These are phyloP conservation scores for Penicillium brevicompactum DNA, from an alignment of 2,329 filamentous ascomycete genomes.

Conservation along the genomic window DNA sequence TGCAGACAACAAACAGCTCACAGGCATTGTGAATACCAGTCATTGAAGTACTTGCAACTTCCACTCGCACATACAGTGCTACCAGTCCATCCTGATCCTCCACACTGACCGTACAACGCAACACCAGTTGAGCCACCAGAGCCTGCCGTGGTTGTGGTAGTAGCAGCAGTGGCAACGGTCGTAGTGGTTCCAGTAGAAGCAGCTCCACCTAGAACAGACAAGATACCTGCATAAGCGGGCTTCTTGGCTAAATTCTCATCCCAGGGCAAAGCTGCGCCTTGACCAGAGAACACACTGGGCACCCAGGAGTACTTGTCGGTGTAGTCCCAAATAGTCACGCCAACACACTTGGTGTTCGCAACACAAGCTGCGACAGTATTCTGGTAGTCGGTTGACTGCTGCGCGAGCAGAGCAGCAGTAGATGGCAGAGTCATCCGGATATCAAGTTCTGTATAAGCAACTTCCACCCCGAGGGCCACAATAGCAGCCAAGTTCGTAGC, in stretches of 20 bases:
- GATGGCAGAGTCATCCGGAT: constrained; percentile 47
- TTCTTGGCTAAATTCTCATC: constrained; percentile 51
- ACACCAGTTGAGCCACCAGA: constrained; percentile 9
- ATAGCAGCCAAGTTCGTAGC: constrained; percentile 42
- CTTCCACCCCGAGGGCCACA: constrained; percentile 43
- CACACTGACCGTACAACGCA: constrained; percentile 33
- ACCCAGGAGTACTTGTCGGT: constrained; percentile 52
- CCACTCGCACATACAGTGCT: constrained; percentile 28
- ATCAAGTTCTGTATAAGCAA: constrained; percentile 51
- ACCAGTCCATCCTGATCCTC: constrained; percentile 31
- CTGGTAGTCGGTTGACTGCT: constrained; percentile 37
- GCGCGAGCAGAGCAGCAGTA: constrained; percentile 25
- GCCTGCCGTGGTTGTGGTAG: constrained; percentile 19
- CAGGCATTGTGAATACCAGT: constrained; percentile 36
- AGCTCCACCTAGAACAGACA: constrained; percentile 28
- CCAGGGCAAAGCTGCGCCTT: constrained; percentile 50
- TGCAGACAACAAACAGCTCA: constrained; percentile 1
- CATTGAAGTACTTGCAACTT: constrained; percentile 29
- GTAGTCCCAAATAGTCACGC: constrained; percentile 46
- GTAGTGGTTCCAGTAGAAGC: constrained; percentile 11
- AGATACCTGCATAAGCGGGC: constrained; percentile 45
- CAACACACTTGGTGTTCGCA: constrained; percentile 33
- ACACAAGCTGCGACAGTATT: constrained; percentile 35
- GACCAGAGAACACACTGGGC: constrained; percentile 43
- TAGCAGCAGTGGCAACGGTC: constrained; percentile 9